These are phyloP conservation scores for Ophiocordyceps polyrhachis-furcata DNA, from an alignment of 2,329 filamentous ascomycete species.

Conservation along the genomic window DNA sequence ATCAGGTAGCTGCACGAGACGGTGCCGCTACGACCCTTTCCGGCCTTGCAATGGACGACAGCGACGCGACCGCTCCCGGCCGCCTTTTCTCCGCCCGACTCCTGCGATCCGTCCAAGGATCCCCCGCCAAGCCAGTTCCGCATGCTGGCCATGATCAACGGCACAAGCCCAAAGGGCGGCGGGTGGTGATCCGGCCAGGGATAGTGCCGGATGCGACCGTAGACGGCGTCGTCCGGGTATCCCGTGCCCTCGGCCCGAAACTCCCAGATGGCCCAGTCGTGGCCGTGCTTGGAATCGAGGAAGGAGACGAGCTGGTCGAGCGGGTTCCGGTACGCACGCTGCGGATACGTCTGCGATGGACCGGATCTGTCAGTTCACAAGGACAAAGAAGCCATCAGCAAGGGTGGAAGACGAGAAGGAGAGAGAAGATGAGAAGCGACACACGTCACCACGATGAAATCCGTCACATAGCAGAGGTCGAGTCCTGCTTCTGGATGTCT, in stretches of 20 bases:
- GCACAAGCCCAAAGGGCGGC: conserved; percentile 76
- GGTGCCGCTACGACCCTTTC: conserved; percentile 84
- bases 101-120: conserved; percentile 14
- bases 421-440: conserved; percentile 5
- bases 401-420: background rate
- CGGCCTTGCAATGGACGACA: conserved; percentile 93
- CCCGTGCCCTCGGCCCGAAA: conserved; percentile 93
- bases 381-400: background rate
- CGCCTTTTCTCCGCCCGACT: conserved; percentile 3
- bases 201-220: conserved; percentile 71
- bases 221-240: conserved; percentile 80
- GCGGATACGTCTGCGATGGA: conserved; percentile 73
- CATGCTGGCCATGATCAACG: conserved; percentile 83
- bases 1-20: conserved; percentile 80
- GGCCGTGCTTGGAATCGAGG: conserved; percentile 66
- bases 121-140: conserved; percentile 58
- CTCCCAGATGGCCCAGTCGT: conserved; percentile 92
- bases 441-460: conserved; percentile 49
- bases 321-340: conserved; percentile 85
- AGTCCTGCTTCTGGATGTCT: conserved; percentile 74
- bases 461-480: conserved; percentile 89
- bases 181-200: conserved; percentile 97
- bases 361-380: conserved; percentile 46
- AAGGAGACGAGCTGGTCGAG: conserved; percentile 74
- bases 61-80: conserved; percentile 41